Base-by-base conservation (phyloP, 108 stramenopile species). In the Fistulifera pelliculosa region DNA sequence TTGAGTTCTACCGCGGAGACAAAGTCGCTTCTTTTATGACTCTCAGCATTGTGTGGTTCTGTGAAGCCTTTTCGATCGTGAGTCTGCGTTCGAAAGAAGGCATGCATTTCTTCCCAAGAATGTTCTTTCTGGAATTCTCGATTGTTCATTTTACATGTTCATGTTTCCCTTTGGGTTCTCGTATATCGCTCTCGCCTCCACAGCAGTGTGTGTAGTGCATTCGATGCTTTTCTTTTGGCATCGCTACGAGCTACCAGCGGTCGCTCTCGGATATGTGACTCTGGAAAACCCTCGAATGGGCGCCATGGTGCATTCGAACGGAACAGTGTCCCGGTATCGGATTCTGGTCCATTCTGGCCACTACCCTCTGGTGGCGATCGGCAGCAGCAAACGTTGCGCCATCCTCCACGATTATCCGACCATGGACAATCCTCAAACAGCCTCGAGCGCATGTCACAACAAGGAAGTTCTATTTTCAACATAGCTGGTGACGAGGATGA, bases 71-170 rank as follows among this genome's bases (percentile, higher is more conserved):
- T 69, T 85, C 85, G n/a, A 80, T 94, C 21, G 56, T 94, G 44
- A 78, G 79, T 45, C 62, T 89, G 19, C 80, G 86, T 10, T 61
- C 68, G 19, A 40, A 54, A 1, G 74, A 77, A 40, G 80, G 80
- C n/a, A 79, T 93, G 44, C 62, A 69, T 16, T 93, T 83, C 65
- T 95, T 96, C 66, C 97, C 97, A 11, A 44, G 68, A 26, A 75
- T 94, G 31, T 83, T 96, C 79, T 86, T 89, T 55, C 61, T 92
- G 14, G 80, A 85, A 58, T 92, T 98, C 54, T 77, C 77, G 6
- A 72, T 90, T n/a, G 89, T 95, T 52, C 93, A 94, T 74, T 90
- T 40, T 98, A 98, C 76, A 81, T 92, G 62, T 94, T 95, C 64
- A 78, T 80, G 17, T 95, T 80, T 49, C 95, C 94, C 35, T 75